A percentile compares a stretch with the other conserved stretches of the same genome.
phyloP scores from a whole-genome alignment of 2,329 filamentous ascomycete genomes.

The Trichoderma semiorbis region DNA sequence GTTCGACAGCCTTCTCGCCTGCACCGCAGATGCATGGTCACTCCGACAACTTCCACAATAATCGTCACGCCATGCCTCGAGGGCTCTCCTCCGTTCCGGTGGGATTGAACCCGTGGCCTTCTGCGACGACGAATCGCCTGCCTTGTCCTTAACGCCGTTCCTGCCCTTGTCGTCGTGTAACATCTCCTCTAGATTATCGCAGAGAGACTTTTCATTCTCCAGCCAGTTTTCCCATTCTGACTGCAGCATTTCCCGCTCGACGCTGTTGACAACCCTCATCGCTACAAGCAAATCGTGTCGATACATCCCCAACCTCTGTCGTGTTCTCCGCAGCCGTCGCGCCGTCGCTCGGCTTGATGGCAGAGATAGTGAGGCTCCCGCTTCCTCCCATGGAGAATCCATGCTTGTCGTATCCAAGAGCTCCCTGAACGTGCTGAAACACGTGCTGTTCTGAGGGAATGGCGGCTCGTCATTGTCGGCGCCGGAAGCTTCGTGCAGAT shows the following conservation, averaged over 20 bases:
- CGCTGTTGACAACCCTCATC: slow-evolving; percentile 81
- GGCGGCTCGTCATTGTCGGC: slow-evolving; percentile 30
- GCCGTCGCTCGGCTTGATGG: slow-evolving; percentile 53
- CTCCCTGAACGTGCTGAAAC: slow-evolving; percentile 60
- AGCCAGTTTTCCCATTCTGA: slow-evolving; percentile 96
- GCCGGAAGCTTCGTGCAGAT: slow-evolving; percentile 65
- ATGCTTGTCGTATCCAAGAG: slow-evolving; percentile 57
- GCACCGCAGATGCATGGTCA: slow-evolving; percentile 38
- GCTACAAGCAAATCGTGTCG: slow-evolving; percentile 89
- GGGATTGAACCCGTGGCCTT: slow-evolving; percentile 32
- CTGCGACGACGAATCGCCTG: slow-evolving; percentile 28
- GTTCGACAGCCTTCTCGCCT: slow-evolving; percentile 29
- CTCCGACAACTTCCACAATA: slow-evolving; percentile 56
- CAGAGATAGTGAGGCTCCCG: slow-evolving; percentile 46
- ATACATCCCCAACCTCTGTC: slow-evolving; percentile 78
- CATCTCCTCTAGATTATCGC: slow-evolving; percentile 56
- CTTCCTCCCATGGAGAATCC: slow-evolving; percentile 53
- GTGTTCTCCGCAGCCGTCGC: slow-evolving; percentile 69
- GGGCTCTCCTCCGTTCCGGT: slow-evolving; percentile 32
- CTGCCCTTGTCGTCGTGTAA: slow-evolving; percentile 33
- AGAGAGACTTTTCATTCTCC: slow-evolving; percentile 70
- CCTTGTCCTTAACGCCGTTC: slow-evolving; percentile 21
- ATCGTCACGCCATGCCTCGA: slow-evolving; percentile 49
- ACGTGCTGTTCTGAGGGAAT: slow-evolving; percentile 49
- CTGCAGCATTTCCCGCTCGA: slow-evolving; percentile 80